Conservation (phyloP, 345 rosid genomes). For the Pugionium dolabratum region DNA sequence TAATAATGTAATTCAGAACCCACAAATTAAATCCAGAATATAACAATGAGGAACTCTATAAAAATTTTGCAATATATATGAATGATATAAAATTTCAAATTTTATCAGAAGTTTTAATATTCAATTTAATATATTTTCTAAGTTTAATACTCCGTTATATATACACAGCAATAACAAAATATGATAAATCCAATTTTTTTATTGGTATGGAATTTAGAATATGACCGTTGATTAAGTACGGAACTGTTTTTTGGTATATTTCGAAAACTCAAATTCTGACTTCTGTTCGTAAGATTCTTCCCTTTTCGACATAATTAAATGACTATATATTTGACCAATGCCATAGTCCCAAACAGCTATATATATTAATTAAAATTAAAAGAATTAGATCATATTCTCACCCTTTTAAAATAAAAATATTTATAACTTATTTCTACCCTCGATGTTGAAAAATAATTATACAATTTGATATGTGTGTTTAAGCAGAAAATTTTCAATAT, state of each 20-base stretch:
- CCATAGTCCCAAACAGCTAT: background rate
- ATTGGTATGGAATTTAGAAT: slow-evolving; percentile 1
- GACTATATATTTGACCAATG: background rate
- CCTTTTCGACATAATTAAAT: background rate
- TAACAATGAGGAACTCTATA: background rate
- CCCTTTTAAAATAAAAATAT: background rate
- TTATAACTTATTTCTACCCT: background rate
- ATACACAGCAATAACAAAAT: background rate
- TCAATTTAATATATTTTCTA: no score
- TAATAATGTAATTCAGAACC: background rate
- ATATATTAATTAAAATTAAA: background rate
- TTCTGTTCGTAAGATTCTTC: slow-evolving; percentile 18
- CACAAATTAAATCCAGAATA: background rate
- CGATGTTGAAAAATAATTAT: background rate
- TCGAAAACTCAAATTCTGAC: slow-evolving; percentile 14
- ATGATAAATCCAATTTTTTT: background rate
- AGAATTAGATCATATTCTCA: background rate
- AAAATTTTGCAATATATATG: no score
- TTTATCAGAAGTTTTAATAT: no score
- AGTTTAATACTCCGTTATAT: background rate
- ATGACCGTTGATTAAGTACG: slow-evolving; percentile 26
- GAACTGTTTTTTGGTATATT: background rate
- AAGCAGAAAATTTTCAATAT: no score
- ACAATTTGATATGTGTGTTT: no score
- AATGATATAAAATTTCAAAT: background rate